Evolutionary conservation across 331 rosid genomes (phyloP).

Genomic region (Pyrus hybrid): DNA sequence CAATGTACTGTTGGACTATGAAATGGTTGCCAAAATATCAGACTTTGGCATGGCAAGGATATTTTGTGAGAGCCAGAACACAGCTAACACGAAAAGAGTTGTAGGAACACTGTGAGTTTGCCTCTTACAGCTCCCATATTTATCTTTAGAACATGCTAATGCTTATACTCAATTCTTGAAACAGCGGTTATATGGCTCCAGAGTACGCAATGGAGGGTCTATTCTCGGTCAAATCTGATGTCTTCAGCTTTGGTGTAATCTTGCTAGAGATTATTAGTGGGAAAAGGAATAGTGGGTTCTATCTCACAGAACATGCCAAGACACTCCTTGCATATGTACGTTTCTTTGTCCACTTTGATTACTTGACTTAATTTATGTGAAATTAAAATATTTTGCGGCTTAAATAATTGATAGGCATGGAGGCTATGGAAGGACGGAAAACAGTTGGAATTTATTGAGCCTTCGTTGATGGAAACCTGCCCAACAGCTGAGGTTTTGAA

Average conservation of each 20-base stretch:
- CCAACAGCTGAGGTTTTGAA: conserved; percentile 7
- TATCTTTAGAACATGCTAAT: too few relatives aligned
- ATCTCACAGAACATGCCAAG: neutral
- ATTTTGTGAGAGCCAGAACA: conserved; percentile 26
- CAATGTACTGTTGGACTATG: conserved; percentile 13
- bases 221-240: conserved; percentile 22
- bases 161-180: too few relatives aligned
- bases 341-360: neutral
- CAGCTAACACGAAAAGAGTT: conserved; percentile 36
- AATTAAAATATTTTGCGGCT: neutral
- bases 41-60: conserved; percentile 58
- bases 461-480: conserved; percentile 14
- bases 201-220: conserved; percentile 4
- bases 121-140: neutral
- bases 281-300: conserved; percentile 9
- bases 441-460: conserved; percentile 28
- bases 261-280: conserved; percentile 30
- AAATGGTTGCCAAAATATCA: conserved; percentile 36
- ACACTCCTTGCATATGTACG: conserved; percentile 19
- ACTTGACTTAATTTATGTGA: neutral
- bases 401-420: conserved; percentile 36
- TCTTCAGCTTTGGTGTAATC: conserved; percentile 26
- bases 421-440: conserved; percentile 36
- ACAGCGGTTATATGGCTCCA: too few relatives aligned
- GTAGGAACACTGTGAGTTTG: conserved; percentile 44